Conservation (phyloP, 2,329 filamentous ascomycete species). For the Fonsecaea nubica region DNA sequence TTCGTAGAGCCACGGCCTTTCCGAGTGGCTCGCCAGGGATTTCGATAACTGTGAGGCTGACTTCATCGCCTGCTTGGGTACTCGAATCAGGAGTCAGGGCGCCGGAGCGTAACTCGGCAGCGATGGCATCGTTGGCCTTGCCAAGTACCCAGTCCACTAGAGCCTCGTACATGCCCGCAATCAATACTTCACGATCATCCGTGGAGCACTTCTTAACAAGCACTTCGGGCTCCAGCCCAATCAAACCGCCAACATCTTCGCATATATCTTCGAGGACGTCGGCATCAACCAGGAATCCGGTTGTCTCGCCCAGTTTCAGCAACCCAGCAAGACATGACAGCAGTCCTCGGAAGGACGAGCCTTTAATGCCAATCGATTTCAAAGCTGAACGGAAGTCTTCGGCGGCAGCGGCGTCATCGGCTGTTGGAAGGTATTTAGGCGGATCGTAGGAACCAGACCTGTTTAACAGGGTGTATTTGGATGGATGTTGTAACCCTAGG, state of each 20-base stretch:
- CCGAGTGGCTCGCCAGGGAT: constrained; percentile 79
- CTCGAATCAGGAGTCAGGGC: constrained; percentile 48
- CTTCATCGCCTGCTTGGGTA: constrained; percentile 75
- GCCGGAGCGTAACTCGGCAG: constrained; percentile 69
- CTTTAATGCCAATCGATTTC: constrained; percentile 93
- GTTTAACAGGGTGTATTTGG: constrained; percentile 77
- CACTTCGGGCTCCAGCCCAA: constrained; percentile 85
- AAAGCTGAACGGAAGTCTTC: constrained; percentile 89
- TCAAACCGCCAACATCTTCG: constrained; percentile 84
- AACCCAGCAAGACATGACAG: constrained; percentile 85
- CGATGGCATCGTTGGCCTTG: constrained; percentile 86
- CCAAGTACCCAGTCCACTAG: constrained; percentile 92
- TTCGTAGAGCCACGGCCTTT: constrained; percentile 86
- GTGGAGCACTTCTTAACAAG: constrained; percentile 80
- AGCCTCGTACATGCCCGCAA: constrained; percentile 88
- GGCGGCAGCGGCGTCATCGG: constrained; percentile 88
- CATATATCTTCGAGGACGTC: constrained; percentile 85
- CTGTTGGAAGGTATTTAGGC: constrained; percentile 86
- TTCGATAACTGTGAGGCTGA: constrained; percentile 87
- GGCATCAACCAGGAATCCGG: constrained; percentile 82
- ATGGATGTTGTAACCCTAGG: constrained; percentile 76
- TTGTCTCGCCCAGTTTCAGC: constrained; percentile 87
- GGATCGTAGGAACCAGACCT: constrained; percentile 85
- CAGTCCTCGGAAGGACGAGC: constrained; percentile 77
- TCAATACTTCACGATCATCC: constrained; percentile 80